Evolutionary conservation across 2,329 filamentous ascomycete genomes (phyloP), one percentile per base, ranked within the genome.

Genomic region (Immersiporthe knoxdaviesiana): DNA sequence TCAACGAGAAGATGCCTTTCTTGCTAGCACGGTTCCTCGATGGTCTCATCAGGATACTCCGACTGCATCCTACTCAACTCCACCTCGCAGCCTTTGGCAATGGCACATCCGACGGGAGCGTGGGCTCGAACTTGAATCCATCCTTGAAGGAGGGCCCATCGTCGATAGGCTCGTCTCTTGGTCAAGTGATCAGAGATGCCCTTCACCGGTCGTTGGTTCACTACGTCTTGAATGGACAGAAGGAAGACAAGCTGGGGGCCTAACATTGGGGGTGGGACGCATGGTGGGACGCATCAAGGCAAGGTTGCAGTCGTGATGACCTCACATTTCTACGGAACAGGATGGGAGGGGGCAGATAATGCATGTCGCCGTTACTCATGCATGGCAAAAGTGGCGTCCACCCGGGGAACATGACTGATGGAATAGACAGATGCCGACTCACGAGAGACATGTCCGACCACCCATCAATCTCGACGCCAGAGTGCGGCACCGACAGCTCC

Each of bases 121-220:
- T 65, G 65, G 61, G 52, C 54, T 68, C 47, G 56, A 61, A 18
- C 24, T 6, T 10, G 14, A 21, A 11, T 39, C 6, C 11, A 2
- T 18, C 8, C 35, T 16, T n/a, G n/a, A 6, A 18, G 30, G 52
- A 35, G 32, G 6, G 37, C 5, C 5, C 41, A 12, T 18, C 41
- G 18, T 30, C 32, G 24, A 32, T 32, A 50, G 32, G 27, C 27
- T 52, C 10, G 12, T 14, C 50, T 8, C 24, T 39, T 41, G 54
- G 61, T 68, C 68, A 61, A 70, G 65, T 68, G 65, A 64, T 61
- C 41, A 12, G n/a, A 5, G 35, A 1, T 27, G n/a, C n/a, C n/a
- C 54, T 21, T 58, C 12, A 56, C 65, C 65, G 54, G 61, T 10
- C 27, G 16, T 21, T 44, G 44, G 37, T 14, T 32, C 18, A n/a